Evolutionary conservation across 768 basidiomycete genomes (phyloP).

Genomic region (Amanita jacksonii): DNA sequence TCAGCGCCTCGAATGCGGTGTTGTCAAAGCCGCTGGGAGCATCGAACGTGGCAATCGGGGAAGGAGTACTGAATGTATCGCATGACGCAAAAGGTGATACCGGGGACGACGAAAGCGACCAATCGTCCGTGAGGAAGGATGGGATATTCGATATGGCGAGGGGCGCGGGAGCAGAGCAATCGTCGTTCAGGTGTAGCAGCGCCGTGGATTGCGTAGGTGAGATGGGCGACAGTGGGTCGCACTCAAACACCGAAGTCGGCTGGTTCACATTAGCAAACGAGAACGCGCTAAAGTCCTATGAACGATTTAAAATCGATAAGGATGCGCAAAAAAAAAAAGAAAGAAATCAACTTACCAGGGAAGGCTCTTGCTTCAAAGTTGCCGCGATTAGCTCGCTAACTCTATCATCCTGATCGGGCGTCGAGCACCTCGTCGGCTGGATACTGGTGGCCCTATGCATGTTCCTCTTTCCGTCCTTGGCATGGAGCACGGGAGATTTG

Average conservation of each 20-base stretch:
- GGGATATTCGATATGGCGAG: constrained; percentile 2
- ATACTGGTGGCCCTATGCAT: constrained; percentile 28
- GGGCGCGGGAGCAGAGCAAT: constrained; percentile 1
- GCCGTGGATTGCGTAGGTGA: neutral
- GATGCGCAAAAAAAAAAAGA: constrained; percentile 5
- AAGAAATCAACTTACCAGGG: constrained; percentile 44
- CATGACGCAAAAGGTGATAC: neutral
- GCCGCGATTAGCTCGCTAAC: constrained; percentile 18
- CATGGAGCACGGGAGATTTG: constrained; percentile 13
- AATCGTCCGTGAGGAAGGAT: constrained; percentile 2
- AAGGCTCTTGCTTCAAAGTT: constrained; percentile 32
- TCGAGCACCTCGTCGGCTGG: constrained; percentile 24
- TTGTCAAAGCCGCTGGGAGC: neutral
- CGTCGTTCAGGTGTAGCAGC: neutral
- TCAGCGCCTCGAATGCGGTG: neutral
- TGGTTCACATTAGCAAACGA: constrained; percentile 32
- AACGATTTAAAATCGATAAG: neutral
- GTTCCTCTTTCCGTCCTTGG: constrained; percentile 12
- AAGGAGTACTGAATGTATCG: neutral
- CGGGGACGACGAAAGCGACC: neutral
- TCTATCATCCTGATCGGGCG: constrained; percentile 15
- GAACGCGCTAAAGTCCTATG: constrained; percentile 35
- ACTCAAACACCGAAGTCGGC: constrained; percentile 20
- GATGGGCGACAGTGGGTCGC: constrained; percentile 18
- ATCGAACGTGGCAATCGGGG: neutral